Base-by-base conservation (phyloP, 2,329 filamentous ascomycete species). In the Verticillium zaregamsianum region DNA sequence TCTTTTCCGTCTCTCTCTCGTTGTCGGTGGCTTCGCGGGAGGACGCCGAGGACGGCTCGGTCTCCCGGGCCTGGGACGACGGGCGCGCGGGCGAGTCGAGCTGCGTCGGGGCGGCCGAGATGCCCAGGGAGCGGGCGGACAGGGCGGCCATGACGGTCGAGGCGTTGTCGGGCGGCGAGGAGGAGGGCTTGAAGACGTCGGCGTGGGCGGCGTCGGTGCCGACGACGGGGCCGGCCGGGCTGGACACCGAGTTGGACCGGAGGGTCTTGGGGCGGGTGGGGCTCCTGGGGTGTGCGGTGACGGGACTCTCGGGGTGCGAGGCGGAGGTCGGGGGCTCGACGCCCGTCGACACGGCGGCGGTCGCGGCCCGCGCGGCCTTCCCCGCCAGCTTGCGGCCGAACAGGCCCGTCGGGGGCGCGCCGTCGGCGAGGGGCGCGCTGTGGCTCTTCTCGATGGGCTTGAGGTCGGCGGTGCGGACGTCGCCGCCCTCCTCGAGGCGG, bases 91-190 rank as follows among this genome's bases (percentile, higher is more conserved):
- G 75, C 54, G 65, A 73, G 59, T 70, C 77, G 65, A 67, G 71
- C 52, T 70, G 77, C 61, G 82, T 80, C 14, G 78, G 77, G 7
- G 74, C 70, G 1, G 85, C 82, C 1, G 85, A 84, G 25, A 75
- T 73, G n/a, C 83, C 79, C 39, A 84, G 81, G 1, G 89, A 86
- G 20, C 84, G 80, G 20, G 80, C 83, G n/a, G 89, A 86, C 45
- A 91, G 79, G 45, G 86, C 87, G 60, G 88, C 88, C 81, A 93
- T 91, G 31, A 84, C 80, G 66, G 80, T 84, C 25, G 82, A 80
- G 28, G 89, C 89, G 69, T 86, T 80, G 40, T 87, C 83, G 2
- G 84, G 82, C 5, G 82, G 80, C 35, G 83, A 84, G 1, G 79
- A 80, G 4, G 81, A 83, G 15, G 82, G 80, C 63, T 83, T 85